These are phyloP conservation scores for Spiraea crenata DNA, from an alignment of 331 rosid species.

Conservation along the genomic window DNA sequence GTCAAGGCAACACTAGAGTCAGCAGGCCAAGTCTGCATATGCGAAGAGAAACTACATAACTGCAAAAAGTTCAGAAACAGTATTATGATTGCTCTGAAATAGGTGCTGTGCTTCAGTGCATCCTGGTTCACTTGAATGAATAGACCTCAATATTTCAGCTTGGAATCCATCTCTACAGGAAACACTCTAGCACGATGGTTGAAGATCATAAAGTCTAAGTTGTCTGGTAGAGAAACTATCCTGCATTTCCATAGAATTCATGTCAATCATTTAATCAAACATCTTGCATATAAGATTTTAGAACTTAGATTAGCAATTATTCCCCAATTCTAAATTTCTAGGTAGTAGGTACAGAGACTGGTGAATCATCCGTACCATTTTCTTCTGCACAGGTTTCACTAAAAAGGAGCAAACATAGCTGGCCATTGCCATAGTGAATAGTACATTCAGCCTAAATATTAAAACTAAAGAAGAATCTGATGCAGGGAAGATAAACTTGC, in stretches of 20 bases:
- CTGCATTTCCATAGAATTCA: conserved; percentile 43
- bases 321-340: conserved; percentile 7
- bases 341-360: background rate
- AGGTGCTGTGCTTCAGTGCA: conserved; percentile 3
- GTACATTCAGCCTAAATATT: background rate
- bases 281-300: background rate
- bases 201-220: conserved; percentile 80
- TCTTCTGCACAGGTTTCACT: background rate
- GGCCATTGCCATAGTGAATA: background rate
- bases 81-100: conserved; percentile 6
- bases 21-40: background rate
- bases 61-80: conserved; percentile 1
- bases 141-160: conserved; percentile 50
- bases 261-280: conserved; percentile 16
- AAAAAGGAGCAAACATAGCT: background rate
- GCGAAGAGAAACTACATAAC: conserved; percentile 9
- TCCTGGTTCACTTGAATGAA: conserved; percentile 11
- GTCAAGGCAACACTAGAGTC: background rate
- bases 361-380: background rate
- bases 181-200: conserved; percentile 76
- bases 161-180: conserved; percentile 54
- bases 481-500: background rate
- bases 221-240: conserved; percentile 73
- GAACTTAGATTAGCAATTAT: conserved; percentile 6
- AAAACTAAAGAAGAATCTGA: background rate